Percentiles rank a stretch among this genome's conserved stretches.
These are phyloP conservation scores for Zygosaccharomyces sapae DNA, from an alignment of 1,139 yeast genomes.

Conservation along the genomic window DNA sequence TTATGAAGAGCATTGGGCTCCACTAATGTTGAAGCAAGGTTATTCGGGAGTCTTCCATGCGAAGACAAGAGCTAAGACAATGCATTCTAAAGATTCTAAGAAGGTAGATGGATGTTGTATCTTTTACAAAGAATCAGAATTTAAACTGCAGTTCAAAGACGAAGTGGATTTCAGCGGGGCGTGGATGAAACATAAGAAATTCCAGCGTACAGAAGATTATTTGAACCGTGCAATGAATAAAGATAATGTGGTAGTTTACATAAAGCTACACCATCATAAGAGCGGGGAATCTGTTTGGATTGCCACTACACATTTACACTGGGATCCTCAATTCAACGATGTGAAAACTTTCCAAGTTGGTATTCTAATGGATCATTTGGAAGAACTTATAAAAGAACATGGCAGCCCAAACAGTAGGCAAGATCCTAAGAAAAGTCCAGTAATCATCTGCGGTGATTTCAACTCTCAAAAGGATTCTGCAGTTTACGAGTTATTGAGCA, in stretches of 20 bases:
- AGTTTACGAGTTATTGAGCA: constrained; percentile 82
- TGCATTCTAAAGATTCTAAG: constrained; percentile 76
- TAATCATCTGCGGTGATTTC: constrained; percentile 91
- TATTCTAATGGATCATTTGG: constrained; percentile 81
- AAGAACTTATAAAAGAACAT: constrained; percentile 44
- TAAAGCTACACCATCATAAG: constrained; percentile 68
- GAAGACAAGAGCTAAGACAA: constrained; percentile 89
- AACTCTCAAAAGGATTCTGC: constrained; percentile 86
- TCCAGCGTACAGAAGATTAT: constrained; percentile 89
- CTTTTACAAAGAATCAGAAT: constrained; percentile 67
- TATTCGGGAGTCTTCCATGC: constrained; percentile 79
- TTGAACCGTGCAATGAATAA: constrained; percentile 95
- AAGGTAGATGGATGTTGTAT: constrained; percentile 98
- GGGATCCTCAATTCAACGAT: constrained; percentile 97
- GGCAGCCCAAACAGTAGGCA: constrained; percentile 39
- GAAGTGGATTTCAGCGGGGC: constrained; percentile 82
- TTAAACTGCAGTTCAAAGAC: constrained; percentile 66
- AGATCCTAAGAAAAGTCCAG: constrained; percentile 63
- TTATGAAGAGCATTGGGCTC: constrained; percentile 81
- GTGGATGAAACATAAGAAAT: constrained; percentile 83
- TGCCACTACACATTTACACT: constrained; percentile 91
- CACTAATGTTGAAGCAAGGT: constrained; percentile 66
- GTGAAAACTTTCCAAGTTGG: constrained; percentile 96
- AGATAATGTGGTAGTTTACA: constrained; percentile 83
- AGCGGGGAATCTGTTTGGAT: constrained; percentile 71